Evolutionary conservation across 345 rosid species (phyloP).

Genomic region (Microcos paniculata): DNA sequence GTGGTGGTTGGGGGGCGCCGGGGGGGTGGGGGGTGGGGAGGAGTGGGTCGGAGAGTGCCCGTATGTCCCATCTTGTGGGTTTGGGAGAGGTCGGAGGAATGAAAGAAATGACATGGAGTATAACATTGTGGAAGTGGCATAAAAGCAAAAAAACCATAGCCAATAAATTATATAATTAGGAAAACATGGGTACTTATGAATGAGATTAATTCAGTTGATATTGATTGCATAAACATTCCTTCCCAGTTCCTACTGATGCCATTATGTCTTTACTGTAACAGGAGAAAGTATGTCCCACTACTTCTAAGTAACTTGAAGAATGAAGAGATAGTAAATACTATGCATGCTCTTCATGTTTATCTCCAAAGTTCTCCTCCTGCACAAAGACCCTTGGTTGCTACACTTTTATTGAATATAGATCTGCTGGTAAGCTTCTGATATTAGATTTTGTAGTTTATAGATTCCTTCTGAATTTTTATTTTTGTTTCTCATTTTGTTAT

Average conservation of each 20-base stretch:
- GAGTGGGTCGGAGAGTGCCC: neutral
- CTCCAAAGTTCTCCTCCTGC: conserved; percentile 40
- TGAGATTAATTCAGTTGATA: neutral
- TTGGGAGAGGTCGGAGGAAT: neutral
- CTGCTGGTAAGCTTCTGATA: conserved; percentile 35
- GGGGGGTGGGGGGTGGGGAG: neutral
- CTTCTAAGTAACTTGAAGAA: conserved; percentile 32
- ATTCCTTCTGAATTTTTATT: neutral
- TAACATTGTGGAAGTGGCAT: neutral
- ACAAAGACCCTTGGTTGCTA: conserved; percentile 44
- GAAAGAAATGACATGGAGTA: neutral
- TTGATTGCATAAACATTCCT: neutral
- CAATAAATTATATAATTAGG: neutral
- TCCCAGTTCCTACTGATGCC: neutral
- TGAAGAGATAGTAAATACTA: conserved; percentile 40
- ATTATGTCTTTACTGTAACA: conserved; percentile 15
- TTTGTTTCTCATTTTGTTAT: neutral
- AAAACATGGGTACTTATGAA: neutral
- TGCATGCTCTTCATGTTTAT: conserved; percentile 45
- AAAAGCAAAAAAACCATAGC: neutral
- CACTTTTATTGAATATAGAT: conserved; percentile 50
- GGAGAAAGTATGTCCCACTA: conserved; percentile 39
- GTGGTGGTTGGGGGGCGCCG: too few species aligned
- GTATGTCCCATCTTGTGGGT: neutral
- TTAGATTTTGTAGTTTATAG: neutral